Evolutionary conservation across 1,284 basidiomycete species (phyloP).

Genomic region (Ustilago crameri): DNA sequence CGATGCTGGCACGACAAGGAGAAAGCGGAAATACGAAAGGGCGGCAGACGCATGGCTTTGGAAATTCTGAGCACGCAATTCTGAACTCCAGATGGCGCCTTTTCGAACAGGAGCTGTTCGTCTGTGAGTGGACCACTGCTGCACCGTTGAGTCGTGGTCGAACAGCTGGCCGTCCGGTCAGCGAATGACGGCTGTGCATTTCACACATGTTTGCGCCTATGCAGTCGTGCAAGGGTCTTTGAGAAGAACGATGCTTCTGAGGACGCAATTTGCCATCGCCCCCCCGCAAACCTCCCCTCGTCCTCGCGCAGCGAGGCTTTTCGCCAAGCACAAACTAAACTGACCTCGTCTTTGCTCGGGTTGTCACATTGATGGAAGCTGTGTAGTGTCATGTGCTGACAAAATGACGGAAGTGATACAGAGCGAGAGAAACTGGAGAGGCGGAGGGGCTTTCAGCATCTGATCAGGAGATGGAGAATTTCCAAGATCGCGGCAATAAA

Average conservation of each 20-base stretch:
- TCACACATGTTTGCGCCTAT: constrained; percentile 1
- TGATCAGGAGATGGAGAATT: not conserved
- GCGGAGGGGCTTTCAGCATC: no score
- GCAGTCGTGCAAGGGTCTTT: constrained; percentile 7
- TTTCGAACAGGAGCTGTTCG: not conserved
- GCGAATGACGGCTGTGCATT: constrained; percentile 17
- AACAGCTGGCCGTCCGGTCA: not conserved
- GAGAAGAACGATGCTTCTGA: not conserved
- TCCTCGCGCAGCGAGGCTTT: no score
- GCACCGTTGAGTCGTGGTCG: constrained; percentile 26
- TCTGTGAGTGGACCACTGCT: constrained; percentile 1
- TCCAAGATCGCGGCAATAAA: constrained; percentile 9
- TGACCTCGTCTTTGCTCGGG: no score
- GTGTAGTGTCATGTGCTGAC: no score
- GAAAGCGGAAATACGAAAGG: not conserved
- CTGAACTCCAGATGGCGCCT: constrained; percentile 4
- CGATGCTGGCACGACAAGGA: constrained; percentile 17
- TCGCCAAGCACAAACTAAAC: no score
- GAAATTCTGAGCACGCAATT: constrained; percentile 25
- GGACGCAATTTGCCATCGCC: constrained; percentile 11
- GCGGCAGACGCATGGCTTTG: no score
- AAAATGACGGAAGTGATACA: no score
- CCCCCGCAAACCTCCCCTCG: no score
- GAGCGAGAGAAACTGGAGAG: no score
- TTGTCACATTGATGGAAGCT: no score